Evolutionary conservation across 352 stramenopile genomes (phyloP).

Genomic region (Phytophthora pseudosyringae): DNA sequence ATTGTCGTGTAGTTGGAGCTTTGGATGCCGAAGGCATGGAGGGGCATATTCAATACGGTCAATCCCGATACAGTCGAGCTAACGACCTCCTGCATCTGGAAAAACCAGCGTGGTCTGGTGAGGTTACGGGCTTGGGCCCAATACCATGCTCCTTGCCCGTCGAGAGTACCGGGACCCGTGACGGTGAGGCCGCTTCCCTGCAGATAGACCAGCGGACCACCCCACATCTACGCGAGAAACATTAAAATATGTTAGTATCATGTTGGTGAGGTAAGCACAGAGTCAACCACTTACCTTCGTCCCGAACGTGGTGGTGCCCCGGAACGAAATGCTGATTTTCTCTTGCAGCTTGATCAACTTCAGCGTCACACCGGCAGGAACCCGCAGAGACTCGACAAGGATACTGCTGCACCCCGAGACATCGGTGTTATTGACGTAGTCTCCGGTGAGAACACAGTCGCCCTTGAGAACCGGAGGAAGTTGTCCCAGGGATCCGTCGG

Average conservation of each 20-base stretch:
- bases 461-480: constrained; percentile 10
- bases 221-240: constrained; percentile 22
- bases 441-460: constrained; percentile 37
- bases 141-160: constrained; percentile 43
- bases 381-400: constrained; percentile 26
- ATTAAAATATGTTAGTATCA: not conserved
- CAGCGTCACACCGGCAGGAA: constrained; percentile 39
- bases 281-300: constrained; percentile 16
- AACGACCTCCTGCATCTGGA: not conserved
- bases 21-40: too few species aligned
- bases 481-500: constrained; percentile 13
- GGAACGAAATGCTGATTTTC: constrained; percentile 32
- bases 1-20: too few species aligned
- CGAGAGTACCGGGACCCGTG: constrained; percentile 34
- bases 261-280: not conserved
- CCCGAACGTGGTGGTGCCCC: constrained; percentile 39
- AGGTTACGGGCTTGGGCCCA: constrained; percentile 24
- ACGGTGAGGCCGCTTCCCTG: constrained; percentile 38
- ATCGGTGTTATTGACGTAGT: constrained; percentile 32
- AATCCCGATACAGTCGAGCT: not conserved
- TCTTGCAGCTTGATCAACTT: constrained; percentile 36
- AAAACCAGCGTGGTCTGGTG: not conserved
- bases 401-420: constrained; percentile 30
- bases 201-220: constrained; percentile 36
- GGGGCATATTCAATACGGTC: too few species aligned